Conservation (phyloP, 148 eudicot genomes). For the Suaeda aralocaspica region DNA sequence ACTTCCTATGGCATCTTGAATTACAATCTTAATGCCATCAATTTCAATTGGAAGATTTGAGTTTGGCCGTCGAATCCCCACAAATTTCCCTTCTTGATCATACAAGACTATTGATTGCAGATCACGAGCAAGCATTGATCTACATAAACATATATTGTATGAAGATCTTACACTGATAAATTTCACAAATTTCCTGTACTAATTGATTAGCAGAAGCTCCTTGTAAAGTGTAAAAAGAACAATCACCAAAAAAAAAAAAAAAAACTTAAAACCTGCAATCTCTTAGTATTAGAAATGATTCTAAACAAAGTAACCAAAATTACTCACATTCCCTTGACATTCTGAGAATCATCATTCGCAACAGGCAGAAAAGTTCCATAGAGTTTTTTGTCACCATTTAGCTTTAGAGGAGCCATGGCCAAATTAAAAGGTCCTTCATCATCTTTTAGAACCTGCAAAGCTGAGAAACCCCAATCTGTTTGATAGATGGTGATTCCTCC, state of each 20-base stretch:
- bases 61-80: constrained; percentile 77
- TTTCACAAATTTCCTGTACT: not conserved
- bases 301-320: not conserved
- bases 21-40: constrained; percentile 70
- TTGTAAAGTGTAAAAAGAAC: not conserved
- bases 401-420: constrained; percentile 84
- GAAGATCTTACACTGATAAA: not conserved
- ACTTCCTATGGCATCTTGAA: constrained; percentile 90
- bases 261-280: not conserved
- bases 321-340: constrained; percentile 90
- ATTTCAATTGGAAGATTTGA: constrained; percentile 91
- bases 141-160: constrained; percentile 24
- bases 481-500: constrained; percentile 94
- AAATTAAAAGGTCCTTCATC: constrained; percentile 95
- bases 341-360: constrained; percentile 57
- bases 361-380: constrained; percentile 85
- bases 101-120: constrained; percentile 87
- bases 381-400: constrained; percentile 89
- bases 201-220: not conserved
- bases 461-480: constrained; percentile 95
- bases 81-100: constrained; percentile 91
- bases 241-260: not conserved
- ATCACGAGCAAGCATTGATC: constrained; percentile 99
- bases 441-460: constrained; percentile 76
- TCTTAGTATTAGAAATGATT: not conserved